Evolutionary conservation across 1,284 basidiomycete species (phyloP).

Genomic region (Cutaneotrichosporon arboriforme): DNA sequence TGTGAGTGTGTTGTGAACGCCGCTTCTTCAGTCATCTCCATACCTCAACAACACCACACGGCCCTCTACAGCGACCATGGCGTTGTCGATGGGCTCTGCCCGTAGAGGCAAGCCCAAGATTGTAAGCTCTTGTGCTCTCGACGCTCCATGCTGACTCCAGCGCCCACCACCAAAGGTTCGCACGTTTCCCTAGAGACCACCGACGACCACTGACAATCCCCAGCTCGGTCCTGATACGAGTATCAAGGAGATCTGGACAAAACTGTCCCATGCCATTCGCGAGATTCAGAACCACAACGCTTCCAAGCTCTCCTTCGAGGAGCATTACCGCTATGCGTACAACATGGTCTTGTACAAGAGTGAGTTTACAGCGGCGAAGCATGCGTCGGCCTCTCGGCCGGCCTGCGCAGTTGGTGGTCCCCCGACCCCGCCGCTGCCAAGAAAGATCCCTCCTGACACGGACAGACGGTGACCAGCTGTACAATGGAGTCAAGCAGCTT

Average conservation of each 20-base stretch:
- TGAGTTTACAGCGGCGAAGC: slow-evolving; percentile 18
- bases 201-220: not conserved
- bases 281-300: slow-evolving; percentile 97
- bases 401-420: not conserved
- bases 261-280: slow-evolving; percentile 62
- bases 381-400: no score
- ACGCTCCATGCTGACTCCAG: slow-evolving; percentile 20
- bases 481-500: slow-evolving; percentile 76
- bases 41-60: not conserved
- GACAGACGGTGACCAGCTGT: slow-evolving; percentile 68
- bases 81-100: slow-evolving; percentile 37
- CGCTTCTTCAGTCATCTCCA: not conserved
- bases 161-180: slow-evolving; percentile 41
- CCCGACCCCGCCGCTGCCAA: not conserved
- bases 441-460: no score
- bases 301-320: slow-evolving; percentile 88
- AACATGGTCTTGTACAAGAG: slow-evolving; percentile 84
- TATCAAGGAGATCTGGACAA: slow-evolving; percentile 46
- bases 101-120: slow-evolving; percentile 43
- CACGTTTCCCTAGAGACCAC: not conserved
- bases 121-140: slow-evolving; percentile 21
- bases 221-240: slow-evolving; percentile 41
- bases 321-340: slow-evolving; percentile 90
- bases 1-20: not conserved
- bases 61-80: slow-evolving; percentile 7